A percentile compares a stretch with the other conserved stretches of the same genome.
These are phyloP conservation scores for Stromatinia cepivora DNA, from an alignment of 2,329 filamentous ascomycete species.

Conservation along the genomic window DNA sequence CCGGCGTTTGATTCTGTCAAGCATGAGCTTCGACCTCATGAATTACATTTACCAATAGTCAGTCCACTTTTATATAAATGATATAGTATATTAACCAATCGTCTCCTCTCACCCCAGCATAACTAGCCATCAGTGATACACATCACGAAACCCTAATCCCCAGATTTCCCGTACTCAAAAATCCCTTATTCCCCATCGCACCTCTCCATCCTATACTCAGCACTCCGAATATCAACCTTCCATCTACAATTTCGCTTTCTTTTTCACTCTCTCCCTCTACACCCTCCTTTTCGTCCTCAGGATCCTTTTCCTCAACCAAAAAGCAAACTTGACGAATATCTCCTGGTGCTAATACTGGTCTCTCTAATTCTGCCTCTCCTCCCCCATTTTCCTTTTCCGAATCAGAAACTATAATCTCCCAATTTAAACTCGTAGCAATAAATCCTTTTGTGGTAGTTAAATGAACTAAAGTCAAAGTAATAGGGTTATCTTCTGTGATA, in stretches of 20 bases:
- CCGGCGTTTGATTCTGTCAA: not conserved
- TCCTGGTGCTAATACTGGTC: constrained; percentile 59
- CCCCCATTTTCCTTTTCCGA: constrained; percentile 26
- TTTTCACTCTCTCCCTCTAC: constrained; percentile 35
- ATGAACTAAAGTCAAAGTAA: constrained; percentile 70
- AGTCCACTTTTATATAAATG: not conserved
- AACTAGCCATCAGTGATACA: no score
- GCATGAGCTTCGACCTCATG: not conserved
- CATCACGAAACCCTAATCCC: constrained; percentile 47
- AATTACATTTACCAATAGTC: not conserved
- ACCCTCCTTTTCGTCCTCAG: constrained; percentile 39
- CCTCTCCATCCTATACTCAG: constrained; percentile 86
- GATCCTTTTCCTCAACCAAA: constrained; percentile 48
- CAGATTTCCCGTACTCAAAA: constrained; percentile 82
- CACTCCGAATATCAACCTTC: constrained; percentile 71
- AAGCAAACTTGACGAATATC: constrained; percentile 69
- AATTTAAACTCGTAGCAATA: constrained; percentile 57
- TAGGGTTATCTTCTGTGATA: constrained; percentile 72
- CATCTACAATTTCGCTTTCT: constrained; percentile 49
- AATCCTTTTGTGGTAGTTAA: constrained; percentile 56
- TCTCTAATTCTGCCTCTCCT: constrained; percentile 48
- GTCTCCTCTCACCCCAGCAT: not conserved
- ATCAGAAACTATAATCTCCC: constrained; percentile 44
- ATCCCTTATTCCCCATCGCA: constrained; percentile 86
- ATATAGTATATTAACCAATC: not conserved